phyloP scores from a whole-genome alignment of 2,329 filamentous ascomycete genomes.

The Monosporascus sp. region DNA sequence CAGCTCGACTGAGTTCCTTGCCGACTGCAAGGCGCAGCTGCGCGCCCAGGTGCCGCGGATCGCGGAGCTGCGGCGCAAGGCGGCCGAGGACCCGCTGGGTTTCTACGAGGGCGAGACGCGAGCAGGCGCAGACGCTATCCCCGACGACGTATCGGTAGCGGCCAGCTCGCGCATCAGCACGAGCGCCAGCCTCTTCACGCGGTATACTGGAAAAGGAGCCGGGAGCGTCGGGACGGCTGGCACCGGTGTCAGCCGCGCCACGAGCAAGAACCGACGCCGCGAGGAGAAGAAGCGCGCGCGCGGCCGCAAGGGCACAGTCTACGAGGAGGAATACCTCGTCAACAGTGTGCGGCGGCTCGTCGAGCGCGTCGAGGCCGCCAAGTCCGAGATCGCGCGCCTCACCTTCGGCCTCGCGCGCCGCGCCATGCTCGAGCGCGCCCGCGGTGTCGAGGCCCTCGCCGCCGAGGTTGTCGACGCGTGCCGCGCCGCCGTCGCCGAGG shows the following conservation, averaged over 20 bases:
- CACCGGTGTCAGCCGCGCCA: slow-evolving; percentile 70
- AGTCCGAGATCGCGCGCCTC: slow-evolving; percentile 67
- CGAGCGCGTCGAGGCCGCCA: slow-evolving; percentile 69
- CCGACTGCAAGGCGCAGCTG: slow-evolving; percentile 86
- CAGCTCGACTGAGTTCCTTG: slow-evolving; percentile 81
- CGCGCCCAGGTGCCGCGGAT: slow-evolving; percentile 81
- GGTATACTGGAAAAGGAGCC: slow-evolving; percentile 70
- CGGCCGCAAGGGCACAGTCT: slow-evolving; percentile 94
- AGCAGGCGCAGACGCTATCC: slow-evolving; percentile 59
- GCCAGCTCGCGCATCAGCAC: slow-evolving; percentile 76
- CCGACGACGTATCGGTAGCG: slow-evolving; percentile 88
- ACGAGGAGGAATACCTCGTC: slow-evolving; percentile 95
- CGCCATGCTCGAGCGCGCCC: slow-evolving; percentile 81
- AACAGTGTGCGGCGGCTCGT: slow-evolving; percentile 80
- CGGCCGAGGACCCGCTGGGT: slow-evolving; percentile 75
- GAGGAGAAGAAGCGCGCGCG: slow-evolving; percentile 94
- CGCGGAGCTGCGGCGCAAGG: slow-evolving; percentile 72
- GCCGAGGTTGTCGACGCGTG: slow-evolving; percentile 70
- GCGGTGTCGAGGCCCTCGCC: slow-evolving; percentile 69
- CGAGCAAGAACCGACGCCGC: slow-evolving; percentile 77
- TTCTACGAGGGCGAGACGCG: slow-evolving; percentile 78
- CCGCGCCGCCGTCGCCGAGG: slow-evolving; percentile 59
- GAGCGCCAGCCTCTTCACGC: slow-evolving; percentile 82
- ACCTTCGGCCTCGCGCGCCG: slow-evolving; percentile 73
- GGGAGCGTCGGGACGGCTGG: slow-evolving; percentile 61